Conservation (phyloP, 192 early-diverging fungal species). For the Coemansia sp. region DNA sequence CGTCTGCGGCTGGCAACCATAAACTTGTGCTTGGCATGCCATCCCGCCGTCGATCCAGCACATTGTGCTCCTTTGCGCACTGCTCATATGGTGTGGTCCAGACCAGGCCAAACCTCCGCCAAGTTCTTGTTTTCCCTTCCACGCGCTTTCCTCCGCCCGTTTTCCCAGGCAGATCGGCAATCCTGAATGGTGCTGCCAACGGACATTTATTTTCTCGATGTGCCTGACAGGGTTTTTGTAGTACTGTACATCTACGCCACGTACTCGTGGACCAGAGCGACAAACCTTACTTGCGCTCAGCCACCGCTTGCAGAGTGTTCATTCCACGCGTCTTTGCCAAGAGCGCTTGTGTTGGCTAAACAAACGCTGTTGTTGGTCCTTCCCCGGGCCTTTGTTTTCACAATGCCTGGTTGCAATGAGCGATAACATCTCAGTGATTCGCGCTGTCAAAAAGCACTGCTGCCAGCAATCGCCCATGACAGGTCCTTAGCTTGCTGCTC, state of each 20-base stretch:
- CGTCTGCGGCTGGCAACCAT: too few species aligned
- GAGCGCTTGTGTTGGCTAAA: neutral
- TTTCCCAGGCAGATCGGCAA: neutral
- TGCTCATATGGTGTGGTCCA: neutral
- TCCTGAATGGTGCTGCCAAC: neutral
- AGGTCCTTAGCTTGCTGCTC: neutral
- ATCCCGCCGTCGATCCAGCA: neutral
- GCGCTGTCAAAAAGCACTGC: neutral
- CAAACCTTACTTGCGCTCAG: constrained; percentile 1
- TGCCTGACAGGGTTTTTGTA: neutral
- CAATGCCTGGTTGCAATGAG: neutral
- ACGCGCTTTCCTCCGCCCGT: neutral
- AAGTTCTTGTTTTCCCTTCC: neutral
- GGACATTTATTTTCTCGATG: neutral
- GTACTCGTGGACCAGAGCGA: neutral
- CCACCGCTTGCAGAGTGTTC: neutral
- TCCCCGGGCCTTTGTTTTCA: neutral
- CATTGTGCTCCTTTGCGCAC: neutral
- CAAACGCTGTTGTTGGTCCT: neutral
- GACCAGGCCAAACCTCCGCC: neutral
- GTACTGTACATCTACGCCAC: neutral
- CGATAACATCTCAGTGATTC: neutral
- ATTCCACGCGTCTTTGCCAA: neutral
- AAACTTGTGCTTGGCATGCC: neutral
- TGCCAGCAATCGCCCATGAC: neutral